Conservation (phyloP, 169 alveolate species). For the Plasmodium reichenowi region DNA sequence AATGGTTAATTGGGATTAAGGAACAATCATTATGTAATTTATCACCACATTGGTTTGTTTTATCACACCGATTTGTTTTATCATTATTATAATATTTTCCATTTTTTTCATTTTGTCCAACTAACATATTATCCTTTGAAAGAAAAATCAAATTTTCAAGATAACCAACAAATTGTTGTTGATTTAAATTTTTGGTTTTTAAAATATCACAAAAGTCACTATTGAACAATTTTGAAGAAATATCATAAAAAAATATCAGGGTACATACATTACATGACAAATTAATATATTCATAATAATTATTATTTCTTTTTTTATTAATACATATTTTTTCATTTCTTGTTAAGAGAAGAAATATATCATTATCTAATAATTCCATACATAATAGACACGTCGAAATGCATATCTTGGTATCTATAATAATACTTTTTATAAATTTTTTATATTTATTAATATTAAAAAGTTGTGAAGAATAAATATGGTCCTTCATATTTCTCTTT, state of each 20-base stretch:
- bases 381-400: conserved; percentile 46
- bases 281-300: conserved; percentile 23
- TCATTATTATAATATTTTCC: no score
- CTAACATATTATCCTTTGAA: background rate
- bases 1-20: no score
- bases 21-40: no score
- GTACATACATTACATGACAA: conserved; percentile 55
- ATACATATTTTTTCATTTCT: conserved; percentile 32
- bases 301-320: conserved; percentile 9
- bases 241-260: conserved; percentile 42
- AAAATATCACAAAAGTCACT: background rate
- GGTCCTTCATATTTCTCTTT: background rate
- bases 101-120: background rate
- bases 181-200: background rate
- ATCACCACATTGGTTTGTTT: no score
- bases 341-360: conserved; percentile 22
- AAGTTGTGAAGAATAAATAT: background rate
- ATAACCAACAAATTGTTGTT: background rate
- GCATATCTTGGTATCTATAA: conserved; percentile 52
- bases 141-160: background rate
- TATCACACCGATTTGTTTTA: background rate
- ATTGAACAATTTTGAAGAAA: conserved; percentile 1
- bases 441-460: conserved; percentile 64
- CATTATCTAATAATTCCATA: conserved; percentile 31
- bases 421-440: conserved; percentile 10